Evolutionary conservation across 139 green algal genomes (phyloP), one percentile per base, ranked within the genome.

Genomic region (Astrephomene gubernaculifera): DNA sequence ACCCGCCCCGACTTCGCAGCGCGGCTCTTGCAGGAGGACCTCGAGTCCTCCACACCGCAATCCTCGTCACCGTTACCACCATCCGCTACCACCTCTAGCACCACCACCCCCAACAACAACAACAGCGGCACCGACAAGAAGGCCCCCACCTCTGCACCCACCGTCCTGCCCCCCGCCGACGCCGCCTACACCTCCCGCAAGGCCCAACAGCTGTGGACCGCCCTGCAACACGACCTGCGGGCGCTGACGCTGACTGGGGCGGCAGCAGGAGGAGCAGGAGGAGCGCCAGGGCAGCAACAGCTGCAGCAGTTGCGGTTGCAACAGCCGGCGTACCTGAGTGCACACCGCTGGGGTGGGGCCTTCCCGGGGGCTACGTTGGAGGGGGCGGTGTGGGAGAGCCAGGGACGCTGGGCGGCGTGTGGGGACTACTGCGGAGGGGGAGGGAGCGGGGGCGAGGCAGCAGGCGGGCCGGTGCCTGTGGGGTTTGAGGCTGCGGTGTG

Each of bases 341-440:
- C 75, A 31, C 88, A 89, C 31, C 71, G 88, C 45, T 91, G 85
- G 88, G 81, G 85, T 36, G 60, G 49, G 2, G 81, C 71, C 27
- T 87, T 87, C 54, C 60, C 72, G 21, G 39, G 69, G 17, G 39
- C n/a, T 29, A 74, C 85, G 10, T 54, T 90, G 29, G 81, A 74
- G 19, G 52, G 14, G 10, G 80, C 71, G 31, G 39, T 89, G 38
- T 67, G 61, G n/a, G 83, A 84, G 27, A 79, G 60, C 2, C 53
- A 22, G 19, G 81, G 81, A 10, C 67, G 60, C 31, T 73, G 87
- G 27, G 83, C 79, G 29, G 72, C n/a, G 17, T 68, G 33, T 8
- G 72, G 72, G 31, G 72, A 79, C 70, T 79, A 45, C 38, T 75
- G 68, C 68, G 10, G 9, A 36, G 82, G 78, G 5, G 45, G 24